Evolutionary conservation across 345 rosid genomes (phyloP).

Genomic region (Gossypium thurberi): DNA sequence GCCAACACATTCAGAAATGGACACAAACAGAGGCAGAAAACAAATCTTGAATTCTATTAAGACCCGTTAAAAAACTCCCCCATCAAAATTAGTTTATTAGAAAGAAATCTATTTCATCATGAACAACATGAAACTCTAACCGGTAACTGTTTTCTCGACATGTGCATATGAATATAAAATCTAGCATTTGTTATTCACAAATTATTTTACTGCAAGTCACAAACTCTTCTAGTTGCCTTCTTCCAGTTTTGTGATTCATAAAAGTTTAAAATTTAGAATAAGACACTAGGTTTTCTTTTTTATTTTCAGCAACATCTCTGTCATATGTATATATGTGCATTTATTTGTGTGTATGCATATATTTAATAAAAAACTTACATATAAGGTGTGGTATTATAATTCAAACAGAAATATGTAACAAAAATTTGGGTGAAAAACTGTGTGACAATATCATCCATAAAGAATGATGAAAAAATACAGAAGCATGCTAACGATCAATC

Average conservation of each 20-base stretch:
- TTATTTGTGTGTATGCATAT: not conserved
- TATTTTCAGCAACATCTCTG: not conserved
- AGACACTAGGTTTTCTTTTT: not conserved
- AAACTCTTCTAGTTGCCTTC: conserved; percentile 5
- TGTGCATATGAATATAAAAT: not conserved
- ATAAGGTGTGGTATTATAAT: not conserved
- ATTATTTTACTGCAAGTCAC: conserved; percentile 1
- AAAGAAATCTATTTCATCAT: not conserved
- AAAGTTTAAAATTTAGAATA: not conserved
- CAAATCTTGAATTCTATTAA: not conserved
- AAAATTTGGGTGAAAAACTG: not conserved
- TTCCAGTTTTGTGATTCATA: not conserved
- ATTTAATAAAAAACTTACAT: too few species aligned
- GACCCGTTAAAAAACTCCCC: not conserved
- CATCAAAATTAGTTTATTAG: not conserved
- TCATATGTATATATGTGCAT: not conserved
- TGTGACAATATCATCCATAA: not conserved
- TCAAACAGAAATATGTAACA: not conserved
- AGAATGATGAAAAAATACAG: not conserved
- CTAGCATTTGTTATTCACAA: not conserved
- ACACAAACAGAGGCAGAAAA: not conserved
- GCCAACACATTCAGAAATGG: not conserved
- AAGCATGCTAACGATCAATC: not conserved
- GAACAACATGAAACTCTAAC: not conserved
- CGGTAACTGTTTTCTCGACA: not conserved